Evolutionary conservation across 306 rosid genomes (phyloP), one percentile per base, ranked within the genome.

Genomic region (Medicago lupulina): DNA sequence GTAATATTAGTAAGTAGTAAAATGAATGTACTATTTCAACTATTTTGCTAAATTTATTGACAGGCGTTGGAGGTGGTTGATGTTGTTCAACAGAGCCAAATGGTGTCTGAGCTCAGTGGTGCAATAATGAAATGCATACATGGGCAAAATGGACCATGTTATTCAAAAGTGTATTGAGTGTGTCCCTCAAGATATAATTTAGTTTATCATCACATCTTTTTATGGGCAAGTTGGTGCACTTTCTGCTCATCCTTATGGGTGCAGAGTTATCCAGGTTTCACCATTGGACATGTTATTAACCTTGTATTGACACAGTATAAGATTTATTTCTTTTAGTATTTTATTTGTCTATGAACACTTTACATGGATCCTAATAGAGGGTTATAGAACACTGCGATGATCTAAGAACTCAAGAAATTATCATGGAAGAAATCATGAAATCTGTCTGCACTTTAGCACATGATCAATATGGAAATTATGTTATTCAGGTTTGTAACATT

Each of bases 381-480:
- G 97, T 95, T 81, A 85, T 95, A 76, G 99, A 95, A 77, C 92
- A 92, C 62, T 90, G 96, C 80, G 86, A 90, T 81, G 96, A 92
- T 82, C 75, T 75, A 75, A 83, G 85, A 10, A 95, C 97, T 0
- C 96, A 89, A 84, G 82, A 88, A 82, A 83, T 88, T 80, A 85
- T 95, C 78, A 95, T 95, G 97, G 97, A 88, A 44, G 97, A 95
- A 89, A 86, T 95, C 81, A 92, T 95, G 99, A 90, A 86, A 73
- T 86, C 96, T 76, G 96, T 95, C 51, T 88, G 97, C 86, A 82
- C 78, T 73, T 83, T 95, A 83, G 90, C 99, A 28, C 99, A 88
- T 78, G 99, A 95, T 87, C 99, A 95, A 81, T 95, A 90, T 76
- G 99, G 97, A 79, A 95, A 95, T 80, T 95, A 95, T 85, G 97